Evolutionary conservation across 108 stramenopile genomes (phyloP).

Genomic region (Pseudonitzschia multiseries): DNA sequence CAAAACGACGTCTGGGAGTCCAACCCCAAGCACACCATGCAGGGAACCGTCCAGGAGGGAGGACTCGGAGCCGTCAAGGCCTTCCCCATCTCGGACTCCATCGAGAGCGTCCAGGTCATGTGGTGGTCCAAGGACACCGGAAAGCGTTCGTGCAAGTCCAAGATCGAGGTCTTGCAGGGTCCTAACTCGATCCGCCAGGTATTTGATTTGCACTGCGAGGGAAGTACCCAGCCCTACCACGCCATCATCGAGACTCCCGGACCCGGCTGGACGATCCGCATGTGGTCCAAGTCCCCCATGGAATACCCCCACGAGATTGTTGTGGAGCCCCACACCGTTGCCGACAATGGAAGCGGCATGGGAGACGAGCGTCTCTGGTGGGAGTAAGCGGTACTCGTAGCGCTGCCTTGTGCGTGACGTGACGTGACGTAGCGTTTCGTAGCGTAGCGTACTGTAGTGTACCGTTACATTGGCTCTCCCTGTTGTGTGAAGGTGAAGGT

Average conservation of each 20-base stretch:
- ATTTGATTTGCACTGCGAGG: conserved; percentile 61
- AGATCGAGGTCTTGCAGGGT: conserved; percentile 63
- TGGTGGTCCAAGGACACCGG: conserved; percentile 66
- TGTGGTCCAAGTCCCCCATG: conserved; percentile 29
- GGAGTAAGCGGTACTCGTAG: no score
- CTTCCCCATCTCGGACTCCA: conserved; percentile 57
- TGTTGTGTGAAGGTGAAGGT: no score
- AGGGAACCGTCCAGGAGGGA: conserved; percentile 36
- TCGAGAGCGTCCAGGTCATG: conserved; percentile 64
- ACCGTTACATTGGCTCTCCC: no score
- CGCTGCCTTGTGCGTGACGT: no score
- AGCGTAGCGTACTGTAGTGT: no score
- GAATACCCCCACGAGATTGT: conserved; percentile 22
- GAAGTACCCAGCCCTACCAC: conserved; percentile 63
- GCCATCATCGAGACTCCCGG: conserved; percentile 65
- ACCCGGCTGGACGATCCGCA: conserved; percentile 56
- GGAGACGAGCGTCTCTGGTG: conserved; percentile 12
- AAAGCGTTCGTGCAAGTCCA: conserved; percentile 67
- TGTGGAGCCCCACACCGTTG: conserved; percentile 12
- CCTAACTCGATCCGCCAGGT: conserved; percentile 74
- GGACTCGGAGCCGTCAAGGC: conserved; percentile 56
- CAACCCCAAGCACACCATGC: conserved; percentile 53
- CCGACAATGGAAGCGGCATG: background rate
- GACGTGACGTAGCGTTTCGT: no score
- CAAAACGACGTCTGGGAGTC: conserved; percentile 57